Conservation (phyloP, 495 filamentous ascomycete species). For the Sporormia fimetaria region DNA sequence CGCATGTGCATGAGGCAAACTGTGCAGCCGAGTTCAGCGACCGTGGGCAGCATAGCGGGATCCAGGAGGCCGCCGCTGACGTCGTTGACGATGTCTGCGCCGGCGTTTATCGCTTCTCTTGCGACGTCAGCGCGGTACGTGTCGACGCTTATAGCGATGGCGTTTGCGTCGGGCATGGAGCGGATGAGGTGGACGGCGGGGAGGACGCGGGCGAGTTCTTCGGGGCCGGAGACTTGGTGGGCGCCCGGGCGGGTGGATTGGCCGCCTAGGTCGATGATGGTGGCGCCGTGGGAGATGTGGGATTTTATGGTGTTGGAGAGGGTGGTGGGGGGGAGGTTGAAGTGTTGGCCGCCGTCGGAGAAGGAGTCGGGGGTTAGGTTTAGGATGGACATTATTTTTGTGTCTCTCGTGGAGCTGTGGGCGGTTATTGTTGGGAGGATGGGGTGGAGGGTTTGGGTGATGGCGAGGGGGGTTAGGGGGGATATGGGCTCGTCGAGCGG, state of each 20-base stretch:
- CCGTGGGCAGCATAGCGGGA: constrained; percentile 66
- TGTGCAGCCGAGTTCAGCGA: constrained; percentile 67
- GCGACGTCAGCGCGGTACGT: constrained; percentile 85
- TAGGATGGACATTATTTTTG: constrained; percentile 83
- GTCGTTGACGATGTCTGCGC: constrained; percentile 93
- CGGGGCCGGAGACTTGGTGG: constrained; percentile 48
- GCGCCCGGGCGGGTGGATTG: constrained; percentile 79
- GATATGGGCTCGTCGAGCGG: constrained; percentile 43
- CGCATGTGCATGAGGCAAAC: constrained; percentile 94
- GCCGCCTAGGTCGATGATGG: constrained; percentile 85
- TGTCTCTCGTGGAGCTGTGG: constrained; percentile 51
- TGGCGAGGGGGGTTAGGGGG: constrained; percentile 58
- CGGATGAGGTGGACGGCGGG: constrained; percentile 67
- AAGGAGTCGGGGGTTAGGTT: constrained; percentile 97
- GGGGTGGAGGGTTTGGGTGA: too few species aligned
- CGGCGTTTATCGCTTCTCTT: constrained; percentile 63
- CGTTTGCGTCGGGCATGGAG: constrained; percentile 46
- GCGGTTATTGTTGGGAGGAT: constrained; percentile 49
- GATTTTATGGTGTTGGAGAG: constrained; percentile 41
- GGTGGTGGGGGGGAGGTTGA: constrained; percentile 28
- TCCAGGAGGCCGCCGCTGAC: constrained; percentile 76
- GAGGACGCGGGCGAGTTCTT: constrained; percentile 68
- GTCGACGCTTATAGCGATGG: constrained; percentile 71
- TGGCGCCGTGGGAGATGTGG: constrained; percentile 55
- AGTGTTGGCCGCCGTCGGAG: constrained; percentile 72